Evolutionary conservation across 2,329 filamentous ascomycete genomes (phyloP).

Genomic region (Arthrinium phaeospermum): DNA sequence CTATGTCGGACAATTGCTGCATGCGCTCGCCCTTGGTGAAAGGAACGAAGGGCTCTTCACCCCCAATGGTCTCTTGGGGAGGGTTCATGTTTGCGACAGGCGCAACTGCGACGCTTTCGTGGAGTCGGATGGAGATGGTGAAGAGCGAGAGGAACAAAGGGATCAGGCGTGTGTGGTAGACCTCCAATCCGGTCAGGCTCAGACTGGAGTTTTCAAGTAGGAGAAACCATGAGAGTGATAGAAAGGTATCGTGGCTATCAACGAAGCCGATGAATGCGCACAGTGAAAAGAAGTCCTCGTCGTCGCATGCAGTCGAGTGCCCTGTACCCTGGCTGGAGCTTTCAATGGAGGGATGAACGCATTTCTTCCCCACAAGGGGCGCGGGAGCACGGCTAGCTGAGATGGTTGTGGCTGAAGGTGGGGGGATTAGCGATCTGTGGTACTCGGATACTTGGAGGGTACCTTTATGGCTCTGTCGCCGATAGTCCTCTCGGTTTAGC

Average conservation of each 20-base stretch:
- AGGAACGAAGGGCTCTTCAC: slow-evolving; percentile 44
- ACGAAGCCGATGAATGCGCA: not conserved
- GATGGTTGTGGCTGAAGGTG: slow-evolving; percentile 8
- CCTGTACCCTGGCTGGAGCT: not conserved
- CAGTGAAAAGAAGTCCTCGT: not conserved
- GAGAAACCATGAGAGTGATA: not conserved
- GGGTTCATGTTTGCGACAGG: slow-evolving; percentile 10
- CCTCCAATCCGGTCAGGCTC: slow-evolving; percentile 11
- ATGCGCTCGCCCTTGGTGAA: slow-evolving; percentile 81
- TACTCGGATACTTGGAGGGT: not conserved
- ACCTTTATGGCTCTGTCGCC: not conserved
- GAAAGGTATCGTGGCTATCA: not conserved
- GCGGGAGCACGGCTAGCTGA: not conserved
- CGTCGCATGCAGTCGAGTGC: not conserved
- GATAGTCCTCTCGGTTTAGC: not conserved
- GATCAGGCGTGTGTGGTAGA: not conserved
- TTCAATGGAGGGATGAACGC: not conserved
- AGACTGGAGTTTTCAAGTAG: not conserved
- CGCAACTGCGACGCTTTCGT: not conserved
- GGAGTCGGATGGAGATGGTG: not conserved
- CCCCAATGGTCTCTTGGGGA: not conserved
- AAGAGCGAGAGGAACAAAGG: not conserved
- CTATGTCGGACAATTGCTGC: slow-evolving; percentile 78
- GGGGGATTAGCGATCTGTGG: not conserved
- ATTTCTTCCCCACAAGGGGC: not conserved